Conservation (phyloP, 2,329 filamentous ascomycete genomes). For the Fusarium tjaetaba region DNA sequence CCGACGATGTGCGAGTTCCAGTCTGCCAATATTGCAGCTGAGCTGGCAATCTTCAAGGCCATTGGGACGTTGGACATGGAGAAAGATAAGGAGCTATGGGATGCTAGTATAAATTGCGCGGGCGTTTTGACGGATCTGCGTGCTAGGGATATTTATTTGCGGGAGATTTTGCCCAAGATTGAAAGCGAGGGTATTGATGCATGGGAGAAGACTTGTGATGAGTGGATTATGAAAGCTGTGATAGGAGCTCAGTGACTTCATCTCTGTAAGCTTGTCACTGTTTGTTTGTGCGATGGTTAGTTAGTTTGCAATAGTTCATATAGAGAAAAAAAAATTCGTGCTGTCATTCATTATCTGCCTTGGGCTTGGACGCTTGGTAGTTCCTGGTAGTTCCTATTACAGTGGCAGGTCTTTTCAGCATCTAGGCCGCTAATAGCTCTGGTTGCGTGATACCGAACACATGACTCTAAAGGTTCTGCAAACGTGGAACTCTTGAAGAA, state of each 20-base stretch:
- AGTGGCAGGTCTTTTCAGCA: not conserved
- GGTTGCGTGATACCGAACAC: too few relatives aligned
- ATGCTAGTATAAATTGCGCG: accelerated
- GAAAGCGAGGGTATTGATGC: not conserved
- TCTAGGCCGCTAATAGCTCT: too few relatives aligned
- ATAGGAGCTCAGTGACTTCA: too few relatives aligned
- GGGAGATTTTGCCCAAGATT: not conserved
- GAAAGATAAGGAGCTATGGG: not conserved
- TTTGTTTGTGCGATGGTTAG: not conserved
- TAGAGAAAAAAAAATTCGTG: not conserved
- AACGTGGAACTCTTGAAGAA: not conserved
- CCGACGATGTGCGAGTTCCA: not conserved
- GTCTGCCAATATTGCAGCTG: not conserved
- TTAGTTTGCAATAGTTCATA: not conserved
- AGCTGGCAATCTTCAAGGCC: not conserved
- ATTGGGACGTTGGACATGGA: not conserved
- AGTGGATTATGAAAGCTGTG: too few relatives aligned
- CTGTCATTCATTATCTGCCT: not conserved
- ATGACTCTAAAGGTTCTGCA: too few relatives aligned
- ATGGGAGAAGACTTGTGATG: not conserved
- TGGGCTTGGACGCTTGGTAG: not conserved
- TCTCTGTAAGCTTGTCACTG: not conserved
- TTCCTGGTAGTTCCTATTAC: not conserved
- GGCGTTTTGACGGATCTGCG: not conserved
- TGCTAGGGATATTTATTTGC: not conserved